These are phyloP conservation scores for Bombardia bombarda DNA, from an alignment of 495 filamentous ascomycete genomes.

Conservation along the genomic window DNA sequence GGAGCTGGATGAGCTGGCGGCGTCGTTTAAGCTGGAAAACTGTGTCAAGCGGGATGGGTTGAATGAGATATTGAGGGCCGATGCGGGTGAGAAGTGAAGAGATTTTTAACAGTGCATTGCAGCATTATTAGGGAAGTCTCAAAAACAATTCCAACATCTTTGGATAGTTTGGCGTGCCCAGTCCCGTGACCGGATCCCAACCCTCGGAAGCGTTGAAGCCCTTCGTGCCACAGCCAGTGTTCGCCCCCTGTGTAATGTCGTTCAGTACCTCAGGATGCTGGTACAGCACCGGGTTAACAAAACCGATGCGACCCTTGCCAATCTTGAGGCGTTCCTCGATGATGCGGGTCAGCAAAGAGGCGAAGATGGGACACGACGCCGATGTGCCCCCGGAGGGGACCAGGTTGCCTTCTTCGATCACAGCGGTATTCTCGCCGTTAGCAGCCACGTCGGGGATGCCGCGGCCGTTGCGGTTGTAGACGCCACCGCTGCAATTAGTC, in stretches of 20 bases:
- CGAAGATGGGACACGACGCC: slow-evolving; percentile 48
- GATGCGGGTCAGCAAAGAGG: slow-evolving; percentile 49
- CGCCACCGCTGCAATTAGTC: neutral
- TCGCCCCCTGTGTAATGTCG: slow-evolving; percentile 51
- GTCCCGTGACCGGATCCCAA: slow-evolving; percentile 58
- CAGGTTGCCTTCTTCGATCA: slow-evolving; percentile 14
- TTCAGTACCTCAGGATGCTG: slow-evolving; percentile 50
- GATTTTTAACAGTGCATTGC: neutral
- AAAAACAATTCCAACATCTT: slow-evolving; percentile 6
- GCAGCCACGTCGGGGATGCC: slow-evolving; percentile 56
- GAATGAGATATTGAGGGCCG: slow-evolving; percentile 41
- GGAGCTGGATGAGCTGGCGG: slow-evolving; percentile 50
- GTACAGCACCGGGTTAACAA: slow-evolving; percentile 52
- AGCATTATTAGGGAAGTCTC: slow-evolving; percentile 1
- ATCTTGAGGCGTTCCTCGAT: slow-evolving; percentile 51
- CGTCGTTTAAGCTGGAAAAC: slow-evolving; percentile 48
- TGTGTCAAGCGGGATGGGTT: slow-evolving; percentile 49
- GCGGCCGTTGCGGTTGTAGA: slow-evolving; percentile 2
- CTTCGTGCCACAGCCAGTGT: slow-evolving; percentile 47
- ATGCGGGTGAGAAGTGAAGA: neutral
- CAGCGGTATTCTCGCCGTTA: slow-evolving; percentile 25
- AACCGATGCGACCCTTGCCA: slow-evolving; percentile 41
- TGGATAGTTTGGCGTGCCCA: slow-evolving; percentile 28
- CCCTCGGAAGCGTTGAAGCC: slow-evolving; percentile 44
- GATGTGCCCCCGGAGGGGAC: slow-evolving; percentile 37